phyloP scores from a whole-genome alignment of 2,329 filamentous ascomycete genomes.

The Talaromyces sp. region DNA sequence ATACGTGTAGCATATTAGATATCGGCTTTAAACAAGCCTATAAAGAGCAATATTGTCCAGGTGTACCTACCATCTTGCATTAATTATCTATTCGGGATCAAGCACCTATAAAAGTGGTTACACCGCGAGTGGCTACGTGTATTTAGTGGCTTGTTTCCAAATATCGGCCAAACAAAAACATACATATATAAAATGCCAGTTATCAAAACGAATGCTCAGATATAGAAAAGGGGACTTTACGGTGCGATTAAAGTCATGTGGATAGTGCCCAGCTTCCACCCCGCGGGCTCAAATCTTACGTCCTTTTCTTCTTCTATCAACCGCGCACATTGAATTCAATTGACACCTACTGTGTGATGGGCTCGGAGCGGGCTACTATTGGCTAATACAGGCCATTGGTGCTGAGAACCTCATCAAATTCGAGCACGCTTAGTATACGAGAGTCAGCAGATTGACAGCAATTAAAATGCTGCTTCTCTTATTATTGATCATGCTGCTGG shows the following conservation, averaged over 20 bases:
- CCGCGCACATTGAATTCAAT: background rate
- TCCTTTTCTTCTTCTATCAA: background rate
- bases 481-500: background rate
- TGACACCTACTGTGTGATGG: background rate
- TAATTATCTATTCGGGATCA: background rate
- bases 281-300: background rate
- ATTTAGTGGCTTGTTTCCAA: background rate
- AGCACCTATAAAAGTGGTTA: background rate
- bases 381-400: background rate
- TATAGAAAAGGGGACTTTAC: background rate
- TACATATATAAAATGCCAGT: background rate
- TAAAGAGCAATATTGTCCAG: background rate
- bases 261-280: background rate
- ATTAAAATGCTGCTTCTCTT: constrained; percentile 8
- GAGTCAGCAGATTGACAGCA: too few species aligned
- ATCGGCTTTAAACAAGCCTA: background rate
- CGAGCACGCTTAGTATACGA: background rate
- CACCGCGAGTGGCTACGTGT: background rate
- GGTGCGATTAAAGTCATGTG: background rate
- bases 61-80: background rate
- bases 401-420: background rate
- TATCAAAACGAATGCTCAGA: background rate
- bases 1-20: background rate
- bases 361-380: background rate
- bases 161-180: background rate